Evolutionary conservation across 208 protist species (phyloP).

Genomic region (Angomonas ambiguus): DNA sequence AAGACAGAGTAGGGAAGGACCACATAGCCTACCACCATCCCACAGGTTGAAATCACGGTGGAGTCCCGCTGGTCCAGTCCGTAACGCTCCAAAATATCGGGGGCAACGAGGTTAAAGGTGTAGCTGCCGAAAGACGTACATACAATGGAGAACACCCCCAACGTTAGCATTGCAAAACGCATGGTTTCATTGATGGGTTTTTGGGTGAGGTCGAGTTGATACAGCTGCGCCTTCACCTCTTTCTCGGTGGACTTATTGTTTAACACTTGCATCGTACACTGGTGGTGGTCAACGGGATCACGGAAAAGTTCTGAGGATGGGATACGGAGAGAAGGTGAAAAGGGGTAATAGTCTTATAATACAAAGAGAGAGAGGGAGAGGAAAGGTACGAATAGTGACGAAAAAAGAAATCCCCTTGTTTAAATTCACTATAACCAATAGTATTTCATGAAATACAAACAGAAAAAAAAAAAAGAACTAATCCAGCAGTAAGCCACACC

Average conservation of each 20-base stretch:
- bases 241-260: background rate
- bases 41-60: conserved; percentile 42
- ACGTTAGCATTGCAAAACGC: conserved; percentile 21
- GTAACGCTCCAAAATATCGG: conserved; percentile 36
- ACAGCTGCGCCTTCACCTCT: background rate
- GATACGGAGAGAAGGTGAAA: too few species aligned
- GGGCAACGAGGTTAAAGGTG: conserved; percentile 47
- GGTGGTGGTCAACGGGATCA: background rate
- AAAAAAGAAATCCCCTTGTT: background rate
- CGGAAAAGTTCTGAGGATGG: too few species aligned
- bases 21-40: conserved; percentile 29
- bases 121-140: conserved; percentile 28
- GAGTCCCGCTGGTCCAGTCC: conserved; percentile 47
- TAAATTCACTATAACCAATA: background rate
- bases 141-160: conserved; percentile 18
- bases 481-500: background rate
- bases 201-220: background rate
- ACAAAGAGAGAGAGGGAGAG: background rate
- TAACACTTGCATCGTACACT: background rate
- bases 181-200: conserved; percentile 2
- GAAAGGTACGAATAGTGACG: background rate
- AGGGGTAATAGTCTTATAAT: too few species aligned
- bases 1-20: conserved; percentile 35
- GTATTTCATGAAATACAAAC: background rate
- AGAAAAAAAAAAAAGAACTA: conserved; percentile 9